Conservation (phyloP, 495 filamentous ascomycete species). For the Penicillium coprophilum region DNA sequence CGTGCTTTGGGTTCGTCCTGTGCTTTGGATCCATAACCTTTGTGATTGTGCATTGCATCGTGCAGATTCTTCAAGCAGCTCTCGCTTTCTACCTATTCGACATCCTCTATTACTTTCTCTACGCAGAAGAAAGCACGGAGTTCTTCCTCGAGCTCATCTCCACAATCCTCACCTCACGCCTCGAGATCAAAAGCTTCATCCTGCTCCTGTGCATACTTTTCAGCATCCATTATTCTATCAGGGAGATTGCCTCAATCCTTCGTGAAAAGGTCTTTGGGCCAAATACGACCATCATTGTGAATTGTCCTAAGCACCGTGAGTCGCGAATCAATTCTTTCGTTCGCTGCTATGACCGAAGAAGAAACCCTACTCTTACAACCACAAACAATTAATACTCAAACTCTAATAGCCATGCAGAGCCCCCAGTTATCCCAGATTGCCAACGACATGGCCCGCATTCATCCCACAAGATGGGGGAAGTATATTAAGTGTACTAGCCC, state of each 20-base stretch:
- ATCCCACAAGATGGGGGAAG: no score
- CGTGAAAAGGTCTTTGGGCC: neutral
- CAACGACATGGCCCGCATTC: neutral
- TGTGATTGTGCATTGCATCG: neutral
- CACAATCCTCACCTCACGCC: neutral
- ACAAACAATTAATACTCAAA: neutral
- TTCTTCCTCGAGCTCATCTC: neutral
- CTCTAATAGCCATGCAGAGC: slow-evolving; percentile 3
- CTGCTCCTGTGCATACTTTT: neutral
- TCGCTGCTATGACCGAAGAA: no score
- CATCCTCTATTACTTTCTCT: neutral
- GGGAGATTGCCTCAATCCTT: neutral
- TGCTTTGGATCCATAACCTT: neutral
- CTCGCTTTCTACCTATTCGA: neutral
- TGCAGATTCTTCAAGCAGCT: neutral
- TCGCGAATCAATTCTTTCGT: slow-evolving; percentile 1
- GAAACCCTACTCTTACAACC: neutral
- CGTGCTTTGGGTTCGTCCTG: neutral
- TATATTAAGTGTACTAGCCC: neutral
- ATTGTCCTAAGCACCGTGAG: neutral
- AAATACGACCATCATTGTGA: neutral
- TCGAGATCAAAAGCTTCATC: neutral
- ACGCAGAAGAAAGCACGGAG: neutral
- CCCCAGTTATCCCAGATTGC: neutral
- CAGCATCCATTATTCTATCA: neutral